Percentiles rank a stretch among this genome's conserved stretches.
phyloP scores from a whole-genome alignment of 73 alveolate genomes.

The Halteria grandinella region DNA sequence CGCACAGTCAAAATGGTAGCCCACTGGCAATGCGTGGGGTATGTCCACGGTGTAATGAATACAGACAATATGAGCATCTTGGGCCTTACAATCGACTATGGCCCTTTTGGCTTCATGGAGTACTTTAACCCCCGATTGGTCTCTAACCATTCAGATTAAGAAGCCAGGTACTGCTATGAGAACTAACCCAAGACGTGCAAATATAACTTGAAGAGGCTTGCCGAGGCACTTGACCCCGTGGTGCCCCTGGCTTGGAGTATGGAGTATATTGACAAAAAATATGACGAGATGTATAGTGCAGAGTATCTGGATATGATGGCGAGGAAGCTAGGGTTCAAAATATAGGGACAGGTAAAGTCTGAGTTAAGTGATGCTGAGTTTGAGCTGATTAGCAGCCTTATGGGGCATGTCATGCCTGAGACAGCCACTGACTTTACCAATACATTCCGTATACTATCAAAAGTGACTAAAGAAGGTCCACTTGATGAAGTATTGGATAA shows the following conservation, averaged over 20 bases:
- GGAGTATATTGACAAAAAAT: conserved; percentile 5
- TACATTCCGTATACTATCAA: conserved; percentile 54
- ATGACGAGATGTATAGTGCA: neutral
- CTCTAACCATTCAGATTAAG: conserved; percentile 78
- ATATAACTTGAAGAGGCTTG: conserved; percentile 69
- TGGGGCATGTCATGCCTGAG: conserved; percentile 49
- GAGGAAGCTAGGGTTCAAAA: conserved; percentile 64
- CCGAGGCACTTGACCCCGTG: conserved; percentile 64
- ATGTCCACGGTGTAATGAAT: conserved; percentile 91
- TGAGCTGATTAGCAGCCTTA: no score
- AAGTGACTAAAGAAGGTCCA: conserved; percentile 21
- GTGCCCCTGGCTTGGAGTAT: conserved; percentile 34
- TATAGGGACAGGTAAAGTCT: no score
- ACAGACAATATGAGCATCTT: conserved; percentile 90
- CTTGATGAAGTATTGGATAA: conserved; percentile 30
- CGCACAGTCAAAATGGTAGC: conserved; percentile 88
- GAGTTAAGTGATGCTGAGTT: no score
- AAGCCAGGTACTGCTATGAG: conserved; percentile 76
- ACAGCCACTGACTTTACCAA: conserved; percentile 73
- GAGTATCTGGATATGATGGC: conserved; percentile 51
- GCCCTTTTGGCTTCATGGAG: conserved; percentile 93
- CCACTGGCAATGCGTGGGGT: conserved; percentile 86
- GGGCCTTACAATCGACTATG: conserved; percentile 90
- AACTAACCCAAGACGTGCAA: conserved; percentile 76
- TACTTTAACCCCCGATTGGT: conserved; percentile 63